phyloP scores from a whole-genome alignment of 2,329 filamentous ascomycete species.

The Claviceps pazoutovae region DNA sequence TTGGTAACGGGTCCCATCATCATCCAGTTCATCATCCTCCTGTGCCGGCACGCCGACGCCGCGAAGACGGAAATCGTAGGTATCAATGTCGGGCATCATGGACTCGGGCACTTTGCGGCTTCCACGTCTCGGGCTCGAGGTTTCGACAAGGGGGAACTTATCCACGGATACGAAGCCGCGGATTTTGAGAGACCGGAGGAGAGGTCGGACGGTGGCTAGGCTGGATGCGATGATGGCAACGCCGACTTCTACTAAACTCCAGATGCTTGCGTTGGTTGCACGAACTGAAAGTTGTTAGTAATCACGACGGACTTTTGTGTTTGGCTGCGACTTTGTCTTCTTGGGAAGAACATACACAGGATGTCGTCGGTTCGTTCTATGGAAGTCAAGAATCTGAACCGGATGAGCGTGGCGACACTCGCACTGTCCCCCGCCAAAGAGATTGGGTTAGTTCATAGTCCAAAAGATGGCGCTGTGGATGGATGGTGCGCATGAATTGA shows the following conservation, averaged over 20 bases:
- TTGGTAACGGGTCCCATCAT: background rate
- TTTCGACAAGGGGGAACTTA: slow-evolving; percentile 18
- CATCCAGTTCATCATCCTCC: background rate
- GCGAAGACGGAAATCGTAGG: slow-evolving; percentile 23
- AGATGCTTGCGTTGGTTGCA: slow-evolving; percentile 38
- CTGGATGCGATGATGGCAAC: slow-evolving; percentile 41
- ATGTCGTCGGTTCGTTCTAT: slow-evolving; percentile 32
- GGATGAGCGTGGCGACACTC: slow-evolving; percentile 38
- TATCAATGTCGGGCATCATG: slow-evolving; percentile 14
- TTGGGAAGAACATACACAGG: slow-evolving; percentile 25
- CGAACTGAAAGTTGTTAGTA: slow-evolving; percentile 22
- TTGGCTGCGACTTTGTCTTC: background rate
- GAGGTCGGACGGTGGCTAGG: slow-evolving; percentile 39
- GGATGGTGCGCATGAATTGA: slow-evolving; percentile 8
- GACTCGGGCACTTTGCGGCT: slow-evolving; percentile 10
- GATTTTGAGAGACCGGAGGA: slow-evolving; percentile 34
- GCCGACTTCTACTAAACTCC: slow-evolving; percentile 43
- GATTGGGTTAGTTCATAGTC: background rate
- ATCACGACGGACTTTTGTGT: background rate
- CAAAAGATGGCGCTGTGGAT: no score
- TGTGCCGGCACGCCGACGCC: slow-evolving; percentile 11
- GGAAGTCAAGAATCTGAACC: slow-evolving; percentile 33
- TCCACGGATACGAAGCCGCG: slow-evolving; percentile 31
- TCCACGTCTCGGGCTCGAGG: slow-evolving; percentile 13
- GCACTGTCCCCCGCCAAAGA: slow-evolving; percentile 21